These are phyloP conservation scores for Bryoerythrophyllum caledonicum DNA, from an alignment of 225 moss, liverwort and hornwort genomes.

Conservation along the genomic window DNA sequence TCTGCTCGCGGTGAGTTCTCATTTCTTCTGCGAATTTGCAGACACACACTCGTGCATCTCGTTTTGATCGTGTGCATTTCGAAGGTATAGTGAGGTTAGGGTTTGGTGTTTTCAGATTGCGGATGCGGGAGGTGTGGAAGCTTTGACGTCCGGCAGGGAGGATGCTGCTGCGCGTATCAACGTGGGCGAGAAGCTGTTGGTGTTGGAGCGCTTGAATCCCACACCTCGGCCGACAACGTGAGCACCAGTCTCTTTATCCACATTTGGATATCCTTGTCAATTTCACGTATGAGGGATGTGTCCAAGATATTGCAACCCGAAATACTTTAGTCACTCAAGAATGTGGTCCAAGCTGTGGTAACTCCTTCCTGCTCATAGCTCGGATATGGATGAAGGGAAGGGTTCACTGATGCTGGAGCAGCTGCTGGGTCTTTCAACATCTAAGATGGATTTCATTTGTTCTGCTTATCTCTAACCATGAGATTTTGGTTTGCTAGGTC, in stretches of 20 bases:
- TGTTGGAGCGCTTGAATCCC: constrained; percentile 55
- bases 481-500: constrained; percentile 47
- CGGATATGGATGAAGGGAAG: constrained; percentile 18
- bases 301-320: neutral
- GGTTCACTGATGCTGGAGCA: neutral
- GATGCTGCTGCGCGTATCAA: constrained; percentile 50
- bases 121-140: constrained; percentile 86
- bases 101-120: constrained; percentile 58
- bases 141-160: constrained; percentile 42
- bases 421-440: neutral
- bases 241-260: neutral
- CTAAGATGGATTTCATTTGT: neutral
- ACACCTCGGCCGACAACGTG: constrained; percentile 68
- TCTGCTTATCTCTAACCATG: constrained; percentile 1
- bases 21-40: neutral
- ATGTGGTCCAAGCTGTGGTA: neutral
- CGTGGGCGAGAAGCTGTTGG: constrained; percentile 51
- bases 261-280: neutral
- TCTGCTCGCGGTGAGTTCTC: constrained; percentile 62
- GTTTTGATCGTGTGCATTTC: too few species aligned
- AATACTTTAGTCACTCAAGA: constrained; percentile 6
- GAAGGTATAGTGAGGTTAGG: constrained; percentile 27
- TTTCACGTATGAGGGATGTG: neutral
- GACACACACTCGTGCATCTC: too few species aligned
- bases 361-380: neutral